Base-by-base conservation (phyloP, 1,139 yeast genomes). In the Ogataea hybrid region DNA sequence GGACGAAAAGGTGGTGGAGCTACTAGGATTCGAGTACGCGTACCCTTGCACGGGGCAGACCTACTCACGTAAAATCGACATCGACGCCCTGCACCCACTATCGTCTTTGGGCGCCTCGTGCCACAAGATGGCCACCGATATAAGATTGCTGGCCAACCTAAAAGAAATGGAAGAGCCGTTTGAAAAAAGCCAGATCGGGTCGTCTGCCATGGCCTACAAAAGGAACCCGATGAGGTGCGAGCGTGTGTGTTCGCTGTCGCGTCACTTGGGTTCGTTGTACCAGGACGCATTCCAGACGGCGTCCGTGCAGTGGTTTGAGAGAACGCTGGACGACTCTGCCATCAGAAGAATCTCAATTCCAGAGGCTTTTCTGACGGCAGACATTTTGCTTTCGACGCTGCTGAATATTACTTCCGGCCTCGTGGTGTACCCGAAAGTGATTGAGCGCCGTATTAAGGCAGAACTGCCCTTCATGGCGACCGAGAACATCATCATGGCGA, bases 381-480 rank as follows among this genome's bases (percentile, higher is more conserved):
- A 92, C 68, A 90, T 92, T 61, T 77, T 94, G 56, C 74, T 92
- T 54, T 80, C 95, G 22, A 92, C 98, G 39, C 70, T 92, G 70
- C 76, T 84, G 60, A 92, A 92, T 72, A 90, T 92, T 62, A 84
- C 95, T 38, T 83, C 94, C 41, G 99, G 98, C 12, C 75, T 92
- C 52, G 98, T 94, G 42, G 98, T 92, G 36, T 92, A 94, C 71
- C 98, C 98, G 56, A 90, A 92, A 77, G 98, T 92, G 56, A 92
- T 92, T 62, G 96, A 85, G 71, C 85, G 97, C 74, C 85, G 97
- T 71, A 92, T 92, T 67, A 81, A 67, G 64, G 77, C 96, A 40
- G 98, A 94, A 69, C 77, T 92, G 61, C 99, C 99, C 56, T 92
- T 94, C 75, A 92, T 92, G 99, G 99, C 99, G 53, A 92, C 99